Base-by-base conservation (phyloP, 176 grass and related monocot genomes). In the Hsuehochloa calcarea region DNA sequence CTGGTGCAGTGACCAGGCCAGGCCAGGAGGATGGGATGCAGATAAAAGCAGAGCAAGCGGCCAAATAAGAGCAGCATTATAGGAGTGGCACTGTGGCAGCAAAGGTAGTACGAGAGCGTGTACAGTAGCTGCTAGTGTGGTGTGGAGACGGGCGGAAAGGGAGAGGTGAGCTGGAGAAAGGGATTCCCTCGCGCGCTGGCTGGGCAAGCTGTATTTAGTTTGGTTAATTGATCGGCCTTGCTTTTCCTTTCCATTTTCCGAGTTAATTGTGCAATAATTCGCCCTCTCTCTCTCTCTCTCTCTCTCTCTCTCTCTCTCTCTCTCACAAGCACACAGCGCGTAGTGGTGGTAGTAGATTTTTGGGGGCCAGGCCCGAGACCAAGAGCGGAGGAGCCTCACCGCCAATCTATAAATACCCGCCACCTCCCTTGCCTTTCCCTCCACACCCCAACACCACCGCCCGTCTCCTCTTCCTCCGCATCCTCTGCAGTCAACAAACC, bases 361-460 rank as follows among this genome's bases (percentile, higher is more conserved):
- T 3, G 25, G 23, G 35, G n/a, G 3, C 23, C 23, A 3, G 52
- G 13, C 2, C 44, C 4, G 12, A 61, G 68, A 34, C 25, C 17
- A 14, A 37, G 44, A 14, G 23, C 14, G n/a, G 68, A 44, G 20
- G 39, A 19, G 73, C 15, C 39, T 72, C 40, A 23, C 51, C 64
- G 35, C 83, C 86, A 79, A 88, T 88, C 83, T 92, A 85, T 92
- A 85, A 91, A 91, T 91, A 91, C 60, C 60, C 75, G 85, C 80
- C 85, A 84, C 70, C 43, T 75, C 85, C 41, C 61, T 14, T 6
- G 25, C 69, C 81, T 58, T 80, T 84, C 35, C 85, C 81, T 80
- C 63, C 80, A 80, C 69, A 80, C 68, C 34, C 75, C 62, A 59
- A 51, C 70, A 75, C 51, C 77, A 76, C 46, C 70, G 20, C 79